Base-by-base conservation (phyloP, 2,329 filamentous ascomycete species). In the Fusarium succisae region DNA sequence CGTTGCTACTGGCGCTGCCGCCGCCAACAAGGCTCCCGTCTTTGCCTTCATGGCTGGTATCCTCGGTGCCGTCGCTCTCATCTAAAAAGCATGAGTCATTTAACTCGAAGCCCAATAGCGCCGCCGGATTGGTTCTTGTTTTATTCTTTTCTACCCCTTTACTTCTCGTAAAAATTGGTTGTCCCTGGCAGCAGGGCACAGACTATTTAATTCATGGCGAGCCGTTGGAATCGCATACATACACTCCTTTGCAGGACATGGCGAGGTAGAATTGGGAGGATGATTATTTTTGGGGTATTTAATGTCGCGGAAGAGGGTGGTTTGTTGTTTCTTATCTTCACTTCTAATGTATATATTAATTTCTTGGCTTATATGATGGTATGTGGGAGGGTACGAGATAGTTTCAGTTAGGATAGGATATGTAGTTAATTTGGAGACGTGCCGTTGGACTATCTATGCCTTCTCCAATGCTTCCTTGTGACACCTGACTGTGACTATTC, bases 1-100 rank as follows among this genome's bases (percentile, higher is more conserved):
- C 28, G 70, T 81, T n/a, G 78, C 80, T 13, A 78, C 76, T 63
- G 79, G 74, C 60, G 78, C 76, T 66, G 80, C 81, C 38, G 73
- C 79, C 69, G 74, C 78, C 38, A 81, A 82, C 70, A 78, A 78
- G 37, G 81, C 79, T 13, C 81, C 82, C 11, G 81, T 75, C 6
- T 72, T 80, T 30, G 85, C 83, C 53, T 72, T 84, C 12, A 64
- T 84, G 56, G 84, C 81, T 30, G 84, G 83, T 55, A 30, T 85
- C 26, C 50, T 82, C 22, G 84, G 83, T 47, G 82, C 79, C 20
- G 57, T 84, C 32, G 83, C 80, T 48, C 78, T 86, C 28, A 67
- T 84, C 69, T 85, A 79, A 75, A 55, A 24, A 55, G 37, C 30
- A 30, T 15, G 20, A 45, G 39, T 43, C 48, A 28, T 57, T 51